Evolutionary conservation across 192 early-diverging fungal genomes (phyloP).

Genomic region (Umbelopsis vinacea): DNA sequence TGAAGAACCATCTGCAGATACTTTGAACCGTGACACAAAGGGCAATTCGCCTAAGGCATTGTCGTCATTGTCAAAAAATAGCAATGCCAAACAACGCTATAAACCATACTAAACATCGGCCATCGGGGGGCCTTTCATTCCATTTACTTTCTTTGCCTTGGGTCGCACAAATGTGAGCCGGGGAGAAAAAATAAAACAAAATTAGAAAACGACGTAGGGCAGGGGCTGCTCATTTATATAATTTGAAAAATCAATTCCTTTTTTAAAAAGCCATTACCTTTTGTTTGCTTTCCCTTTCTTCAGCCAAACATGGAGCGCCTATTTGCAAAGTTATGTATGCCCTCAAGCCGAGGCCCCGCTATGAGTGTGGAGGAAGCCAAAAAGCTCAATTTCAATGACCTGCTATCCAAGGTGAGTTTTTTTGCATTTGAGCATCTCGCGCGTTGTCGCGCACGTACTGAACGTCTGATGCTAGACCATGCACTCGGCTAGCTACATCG

Average conservation of each 20-base stretch:
- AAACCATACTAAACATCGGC: not conserved
- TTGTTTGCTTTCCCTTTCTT: not conserved
- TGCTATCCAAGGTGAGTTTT: not conserved
- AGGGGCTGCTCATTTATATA: no score
- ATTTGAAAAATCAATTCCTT: no score
- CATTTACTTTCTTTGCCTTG: no score
- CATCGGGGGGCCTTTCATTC: no score
- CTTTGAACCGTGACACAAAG: not conserved
- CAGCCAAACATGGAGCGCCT: not conserved
- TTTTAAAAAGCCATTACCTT: not conserved
- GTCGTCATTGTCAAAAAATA: slow-evolving; percentile 10
- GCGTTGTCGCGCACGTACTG: not conserved
- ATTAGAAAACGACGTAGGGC: no score
- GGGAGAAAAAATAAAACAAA: no score
- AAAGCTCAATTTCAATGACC: slow-evolving; percentile 14
- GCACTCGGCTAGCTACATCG: slow-evolving; percentile 11
- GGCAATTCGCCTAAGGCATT: not conserved
- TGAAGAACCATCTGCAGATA: not conserved
- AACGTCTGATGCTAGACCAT: not conserved
- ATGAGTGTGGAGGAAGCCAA: not conserved
- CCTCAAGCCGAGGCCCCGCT: not conserved
- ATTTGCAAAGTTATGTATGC: not conserved
- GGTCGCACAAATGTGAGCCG: no score
- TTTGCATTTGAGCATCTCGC: not conserved
- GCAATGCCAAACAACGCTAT: not conserved